Evolutionary conservation across 2,329 filamentous ascomycete genomes (phyloP).

Genomic region (Colletotrichum sp.): DNA sequence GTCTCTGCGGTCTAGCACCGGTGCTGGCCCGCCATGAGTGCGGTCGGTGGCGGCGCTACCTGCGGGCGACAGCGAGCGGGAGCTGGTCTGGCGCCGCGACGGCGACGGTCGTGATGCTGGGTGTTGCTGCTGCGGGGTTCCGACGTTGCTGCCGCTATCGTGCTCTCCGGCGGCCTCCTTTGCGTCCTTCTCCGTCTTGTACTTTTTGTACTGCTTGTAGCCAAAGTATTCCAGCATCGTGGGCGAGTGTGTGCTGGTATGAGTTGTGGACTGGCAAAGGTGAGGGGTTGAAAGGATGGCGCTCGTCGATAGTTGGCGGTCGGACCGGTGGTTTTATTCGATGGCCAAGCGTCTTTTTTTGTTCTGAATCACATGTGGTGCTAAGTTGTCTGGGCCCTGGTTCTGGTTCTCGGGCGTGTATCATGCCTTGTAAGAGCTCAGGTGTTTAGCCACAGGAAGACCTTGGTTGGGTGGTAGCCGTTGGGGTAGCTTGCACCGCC

Average conservation of each 20-base stretch:
- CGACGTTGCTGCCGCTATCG: conserved; percentile 8
- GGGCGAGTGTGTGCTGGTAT: conserved; percentile 23
- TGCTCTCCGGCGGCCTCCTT: conserved; percentile 26
- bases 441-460: conserved; percentile 1
- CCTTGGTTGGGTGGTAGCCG: neutral
- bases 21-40: conserved; percentile 29
- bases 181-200: conserved; percentile 54
- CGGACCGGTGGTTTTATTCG: conserved; percentile 9
- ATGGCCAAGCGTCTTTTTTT: conserved; percentile 1
- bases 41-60: conserved; percentile 32
- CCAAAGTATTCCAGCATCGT: conserved; percentile 68
- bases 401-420: neutral
- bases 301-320: neutral
- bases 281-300: neutral
- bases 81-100: conserved; percentile 21
- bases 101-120: conserved; percentile 9
- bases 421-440: neutral
- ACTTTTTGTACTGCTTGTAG: conserved; percentile 68
- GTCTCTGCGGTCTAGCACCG: conserved; percentile 61
- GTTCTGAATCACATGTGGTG: conserved; percentile 19
- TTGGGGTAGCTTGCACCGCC: conserved; percentile 22
- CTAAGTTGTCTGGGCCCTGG: neutral
- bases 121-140: neutral
- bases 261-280: neutral
- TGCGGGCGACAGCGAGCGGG: conserved; percentile 18